Base-by-base conservation (phyloP, 164 flowering plant species). In the Vitis cinerea region DNA sequence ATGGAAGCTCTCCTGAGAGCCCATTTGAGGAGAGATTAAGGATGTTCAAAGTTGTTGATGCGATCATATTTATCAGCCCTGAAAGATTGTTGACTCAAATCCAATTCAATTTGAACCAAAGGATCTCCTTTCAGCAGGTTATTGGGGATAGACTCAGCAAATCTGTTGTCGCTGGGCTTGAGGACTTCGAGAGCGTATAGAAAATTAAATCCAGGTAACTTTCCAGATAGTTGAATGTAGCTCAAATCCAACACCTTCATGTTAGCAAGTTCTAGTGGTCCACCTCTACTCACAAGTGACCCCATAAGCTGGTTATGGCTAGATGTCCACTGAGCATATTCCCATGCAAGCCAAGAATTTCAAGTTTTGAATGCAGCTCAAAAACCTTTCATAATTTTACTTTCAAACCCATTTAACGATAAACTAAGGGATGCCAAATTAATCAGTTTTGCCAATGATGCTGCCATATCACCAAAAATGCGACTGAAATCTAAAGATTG, bases 21-120 rank as follows among this genome's bases (percentile, higher is more conserved):
- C 65, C 78, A 81, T 96, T 96, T 47, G 91, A 86, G 6, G 99
- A 93, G 53, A 96, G 91, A 80, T 93, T 87, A 27, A 96, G 90
- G 15, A 71, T 50, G 23, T 62, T 83, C 72, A 96, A 74, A 14
- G 85, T 90, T 58, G 94, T 90, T 68, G 97, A 90, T 51, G 87
- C 80, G 47, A 96, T 92, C 82, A 85, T 75, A 67, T 84, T 81
- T 44, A 95, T 63, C 4, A 91, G 79, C 56, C 99, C 99, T 87
- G 99, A 79, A 51, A 96, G 92, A 74, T 90, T 90, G 84, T 96
- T 96, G 80, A 68, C 99, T 96, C 77, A 96, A 84, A 83, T 96
- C 99, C 79, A 96, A 78, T 67, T 89, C 97, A 23, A 80, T 78
- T 49, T 93, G 72, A 64, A 89, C 88, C 70, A 83, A 65, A 44